Conservation (phyloP, 2,329 filamentous ascomycete species). For the Monilinia fructigena region DNA sequence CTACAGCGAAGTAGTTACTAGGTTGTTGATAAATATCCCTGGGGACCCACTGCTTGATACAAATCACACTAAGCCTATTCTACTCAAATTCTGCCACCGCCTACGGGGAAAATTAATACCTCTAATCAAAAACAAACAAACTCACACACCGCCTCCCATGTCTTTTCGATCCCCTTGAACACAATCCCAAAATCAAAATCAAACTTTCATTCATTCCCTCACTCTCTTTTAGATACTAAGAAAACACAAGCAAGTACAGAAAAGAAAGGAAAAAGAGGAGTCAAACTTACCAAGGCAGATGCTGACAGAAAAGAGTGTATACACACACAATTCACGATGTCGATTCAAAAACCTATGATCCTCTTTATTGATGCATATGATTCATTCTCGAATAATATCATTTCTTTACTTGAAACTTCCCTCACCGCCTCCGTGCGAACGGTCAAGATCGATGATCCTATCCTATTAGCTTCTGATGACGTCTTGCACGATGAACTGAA, state of each 20-base stretch:
- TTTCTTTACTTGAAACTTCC: slow-evolving; percentile 71
- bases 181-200: not conserved
- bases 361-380: slow-evolving; percentile 95
- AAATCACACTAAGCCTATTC: not conserved
- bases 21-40: not conserved
- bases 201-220: not conserved
- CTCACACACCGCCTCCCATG: slow-evolving; percentile 11
- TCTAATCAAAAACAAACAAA: slow-evolving; percentile 3
- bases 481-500: slow-evolving; percentile 52
- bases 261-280: not conserved
- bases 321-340: slow-evolving; percentile 31
- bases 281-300: not conserved
- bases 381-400: slow-evolving; percentile 94
- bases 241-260: not conserved
- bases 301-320: not conserved
- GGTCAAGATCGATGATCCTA: slow-evolving; percentile 67
- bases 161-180: slow-evolving; percentile 15
- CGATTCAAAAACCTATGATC: slow-evolving; percentile 47
- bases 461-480: slow-evolving; percentile 45
- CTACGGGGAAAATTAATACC: not conserved
- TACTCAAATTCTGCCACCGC: slow-evolving; percentile 2
- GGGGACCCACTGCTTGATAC: too few species aligned
- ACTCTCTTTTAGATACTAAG: not conserved
- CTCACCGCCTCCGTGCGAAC: slow-evolving; percentile 67
- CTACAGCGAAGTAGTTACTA: not conserved